Conservation (phyloP, 2,329 filamentous ascomycete species). For the Fusarium miscanthi region DNA sequence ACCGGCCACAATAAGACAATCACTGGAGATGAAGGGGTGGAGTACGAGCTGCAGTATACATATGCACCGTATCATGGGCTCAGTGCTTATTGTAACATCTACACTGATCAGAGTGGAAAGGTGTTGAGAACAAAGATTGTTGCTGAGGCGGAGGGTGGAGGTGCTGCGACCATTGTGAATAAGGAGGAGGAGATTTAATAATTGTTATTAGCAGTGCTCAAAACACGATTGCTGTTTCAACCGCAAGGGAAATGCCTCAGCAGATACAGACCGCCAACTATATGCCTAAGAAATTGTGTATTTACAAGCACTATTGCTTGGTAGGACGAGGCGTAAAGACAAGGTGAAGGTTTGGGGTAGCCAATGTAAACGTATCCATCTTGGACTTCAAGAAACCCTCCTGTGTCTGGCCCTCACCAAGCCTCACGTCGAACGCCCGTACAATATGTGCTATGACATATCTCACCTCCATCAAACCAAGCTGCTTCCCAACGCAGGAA, state of each 20-base stretch:
- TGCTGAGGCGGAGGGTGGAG: constrained; percentile 25
- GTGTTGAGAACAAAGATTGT: constrained; percentile 27
- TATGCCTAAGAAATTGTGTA: neutral
- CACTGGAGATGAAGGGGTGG: neutral
- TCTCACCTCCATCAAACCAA: constrained; percentile 34
- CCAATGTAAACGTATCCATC: constrained; percentile 1
- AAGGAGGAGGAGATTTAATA: constrained; percentile 8
- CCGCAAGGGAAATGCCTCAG: no score
- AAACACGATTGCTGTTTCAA: no score
- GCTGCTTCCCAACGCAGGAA: constrained; percentile 32
- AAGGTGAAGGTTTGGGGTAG: neutral
- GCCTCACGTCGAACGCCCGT: constrained; percentile 8
- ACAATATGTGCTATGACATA: constrained; percentile 19
- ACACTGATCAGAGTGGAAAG: constrained; percentile 19
- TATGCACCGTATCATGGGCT: constrained; percentile 24
- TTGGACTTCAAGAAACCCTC: neutral
- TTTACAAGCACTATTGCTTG: neutral
- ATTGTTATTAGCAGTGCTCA: no score
- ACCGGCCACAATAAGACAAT: constrained; percentile 23
- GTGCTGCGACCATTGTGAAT: constrained; percentile 25
- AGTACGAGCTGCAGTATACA: constrained; percentile 26
- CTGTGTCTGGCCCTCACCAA: neutral
- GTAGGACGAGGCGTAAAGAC: neutral
- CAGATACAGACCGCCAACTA: no score
- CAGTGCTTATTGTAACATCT: constrained; percentile 23